Conservation (phyloP, 2,329 filamentous ascomycete genomes). For the Mycocentrospora acerina region DNA sequence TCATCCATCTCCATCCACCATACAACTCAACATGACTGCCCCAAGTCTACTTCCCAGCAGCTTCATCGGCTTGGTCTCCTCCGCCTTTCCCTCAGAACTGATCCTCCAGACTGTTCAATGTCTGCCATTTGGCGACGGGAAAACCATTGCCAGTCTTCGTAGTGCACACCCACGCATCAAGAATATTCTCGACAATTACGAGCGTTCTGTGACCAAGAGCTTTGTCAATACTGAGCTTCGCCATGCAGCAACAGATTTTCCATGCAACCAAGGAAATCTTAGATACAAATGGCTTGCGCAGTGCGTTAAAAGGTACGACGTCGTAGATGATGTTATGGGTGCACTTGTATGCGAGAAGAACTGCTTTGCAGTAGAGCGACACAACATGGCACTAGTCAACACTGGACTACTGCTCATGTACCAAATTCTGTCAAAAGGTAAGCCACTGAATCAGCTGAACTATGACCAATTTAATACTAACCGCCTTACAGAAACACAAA, state of each 20-base stretch:
- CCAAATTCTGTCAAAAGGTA: constrained; percentile 19
- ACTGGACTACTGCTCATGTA: constrained; percentile 31
- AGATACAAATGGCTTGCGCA: constrained; percentile 26
- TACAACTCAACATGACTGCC: constrained; percentile 10
- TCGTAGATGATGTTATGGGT: constrained; percentile 35
- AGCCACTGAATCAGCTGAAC: constrained; percentile 1
- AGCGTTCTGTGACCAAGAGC: constrained; percentile 24
- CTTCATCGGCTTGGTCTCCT: constrained; percentile 13
- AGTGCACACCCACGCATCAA: constrained; percentile 20
- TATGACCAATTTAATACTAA: constrained; percentile 2
- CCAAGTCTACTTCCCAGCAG: neutral
- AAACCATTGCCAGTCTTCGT: constrained; percentile 17
- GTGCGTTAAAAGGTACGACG: constrained; percentile 33
- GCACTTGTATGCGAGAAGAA: constrained; percentile 28
- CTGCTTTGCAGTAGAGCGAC: constrained; percentile 21
- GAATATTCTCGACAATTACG: constrained; percentile 22
- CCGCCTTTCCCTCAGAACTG: constrained; percentile 28
- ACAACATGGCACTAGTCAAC: constrained; percentile 30
- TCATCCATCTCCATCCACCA: neutral
- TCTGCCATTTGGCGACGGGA: constrained; percentile 27
- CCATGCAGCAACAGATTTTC: constrained; percentile 32
- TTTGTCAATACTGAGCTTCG: constrained; percentile 29
- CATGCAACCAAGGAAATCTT: constrained; percentile 7
- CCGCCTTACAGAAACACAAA: constrained; percentile 10
- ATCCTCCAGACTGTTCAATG: constrained; percentile 28